Base-by-base conservation (phyloP, 2,329 filamentous ascomycete genomes). In the Ceratocystis ficicola region DNA sequence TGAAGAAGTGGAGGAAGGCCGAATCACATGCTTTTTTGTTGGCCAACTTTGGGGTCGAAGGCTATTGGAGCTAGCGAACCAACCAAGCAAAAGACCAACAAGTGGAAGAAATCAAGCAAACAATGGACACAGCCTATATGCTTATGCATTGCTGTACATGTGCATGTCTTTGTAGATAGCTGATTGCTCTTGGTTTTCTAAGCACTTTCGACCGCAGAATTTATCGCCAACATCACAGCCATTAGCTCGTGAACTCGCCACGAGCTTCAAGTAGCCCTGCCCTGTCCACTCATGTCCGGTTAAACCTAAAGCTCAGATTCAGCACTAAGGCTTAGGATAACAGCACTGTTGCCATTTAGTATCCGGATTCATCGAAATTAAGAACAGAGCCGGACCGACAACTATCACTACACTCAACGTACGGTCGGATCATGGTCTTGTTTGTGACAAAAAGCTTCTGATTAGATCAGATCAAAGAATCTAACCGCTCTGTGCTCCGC, bases 1-100 rank as follows among this genome's bases (percentile, higher is more conserved):
- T 46, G 63, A 67, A 67, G 66, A 63, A 57, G 55, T 48, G 55
- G 44, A 59, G 63, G 46, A 62, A 41, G 44, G 60, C 65, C 46
- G 46, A 64, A 68, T 68, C 66, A 68, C 66, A 68, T 68, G 66
- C 66, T 52, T 68, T 68, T 66, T 66, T 67, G 62, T 64, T 64
- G 62, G 62, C 44, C n/a, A 52, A 17, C 17, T 55, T 64, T 64
- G 55, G 55, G 32, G 55, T n/a, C 55, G 36, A 59, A 36, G 55
- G 30, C 55, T 46, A 48, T 66, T 63, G 65, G 65, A 30, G n/a
- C 10, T 62, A 32, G 55, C 15, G n/a, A 52, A 28, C 30, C 28
- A n/a, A 17, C 55, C 6, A 36, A 20, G 25, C 28, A 59, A 12
- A 25, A n/a, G 48, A n/a, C 22, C n/a, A 52, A 22, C n/a, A 52